phyloP scores from a whole-genome alignment of 352 stramenopile species.

The Thalassiosira mediterranea region DNA sequence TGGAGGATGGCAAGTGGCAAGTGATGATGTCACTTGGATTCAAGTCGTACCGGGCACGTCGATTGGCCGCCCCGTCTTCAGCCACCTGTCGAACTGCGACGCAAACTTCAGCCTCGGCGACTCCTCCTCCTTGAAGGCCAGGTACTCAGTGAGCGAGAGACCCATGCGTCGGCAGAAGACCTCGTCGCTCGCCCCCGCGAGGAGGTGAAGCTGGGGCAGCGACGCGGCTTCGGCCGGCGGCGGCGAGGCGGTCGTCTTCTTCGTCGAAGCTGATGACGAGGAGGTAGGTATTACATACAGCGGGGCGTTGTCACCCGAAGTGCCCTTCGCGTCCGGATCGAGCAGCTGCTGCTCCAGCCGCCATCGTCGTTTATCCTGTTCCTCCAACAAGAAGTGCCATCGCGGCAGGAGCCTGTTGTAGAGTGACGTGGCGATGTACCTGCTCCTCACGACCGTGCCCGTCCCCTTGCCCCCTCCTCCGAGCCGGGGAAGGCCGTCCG shows the following conservation, averaged over 20 bases:
- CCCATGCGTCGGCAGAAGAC: conserved; percentile 67
- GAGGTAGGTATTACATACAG: conserved; percentile 8
- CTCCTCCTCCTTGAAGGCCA: conserved; percentile 59
- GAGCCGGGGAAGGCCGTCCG: conserved; percentile 12
- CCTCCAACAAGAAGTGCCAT: conserved; percentile 69
- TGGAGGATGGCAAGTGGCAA: no score
- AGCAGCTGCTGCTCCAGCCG: conserved; percentile 1
- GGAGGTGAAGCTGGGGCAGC: conserved; percentile 63
- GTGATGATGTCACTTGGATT: no score
- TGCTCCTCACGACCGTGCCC: conserved; percentile 39
- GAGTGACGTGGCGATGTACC: conserved; percentile 78
- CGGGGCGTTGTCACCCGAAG: background rate
- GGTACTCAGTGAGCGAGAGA: conserved; percentile 56
- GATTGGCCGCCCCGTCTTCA: conserved; percentile 75
- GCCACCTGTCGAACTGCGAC: conserved; percentile 76
- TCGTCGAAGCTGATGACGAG: background rate
- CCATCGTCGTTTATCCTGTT: conserved; percentile 20
- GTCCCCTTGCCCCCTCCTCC: background rate
- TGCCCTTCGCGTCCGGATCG: background rate
- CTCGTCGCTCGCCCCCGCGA: conserved; percentile 65
- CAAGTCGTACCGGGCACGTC: no score
- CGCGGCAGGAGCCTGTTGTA: conserved; percentile 79
- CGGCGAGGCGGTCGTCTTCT: background rate
- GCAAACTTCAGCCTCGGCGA: conserved; percentile 76
- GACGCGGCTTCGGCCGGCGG: background rate